Evolutionary conservation across 2,329 filamentous ascomycete genomes (phyloP).

Genomic region (Alternaria incomplexa): DNA sequence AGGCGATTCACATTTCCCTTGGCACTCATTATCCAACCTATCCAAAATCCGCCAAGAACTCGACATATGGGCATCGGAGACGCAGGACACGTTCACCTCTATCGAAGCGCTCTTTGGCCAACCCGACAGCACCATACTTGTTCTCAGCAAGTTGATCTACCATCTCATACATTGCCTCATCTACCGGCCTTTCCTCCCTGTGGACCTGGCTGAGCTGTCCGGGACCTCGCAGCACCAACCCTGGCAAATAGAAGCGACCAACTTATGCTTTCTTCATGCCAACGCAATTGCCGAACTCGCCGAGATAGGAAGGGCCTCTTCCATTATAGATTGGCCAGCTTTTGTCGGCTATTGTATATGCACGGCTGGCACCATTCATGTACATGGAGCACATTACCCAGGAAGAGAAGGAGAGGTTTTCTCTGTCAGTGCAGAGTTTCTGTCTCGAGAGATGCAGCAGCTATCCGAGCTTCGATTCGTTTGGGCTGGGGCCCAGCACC

Average conservation of each 20-base stretch:
- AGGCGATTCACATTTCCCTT: constrained; percentile 88
- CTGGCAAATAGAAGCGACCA: constrained; percentile 91
- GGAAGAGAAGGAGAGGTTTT: constrained; percentile 66
- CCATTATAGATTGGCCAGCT: constrained; percentile 81
- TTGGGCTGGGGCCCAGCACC: constrained; percentile 81
- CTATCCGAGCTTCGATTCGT: constrained; percentile 74
- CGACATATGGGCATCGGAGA: constrained; percentile 83
- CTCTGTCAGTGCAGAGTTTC: constrained; percentile 71
- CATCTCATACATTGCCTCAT: constrained; percentile 86
- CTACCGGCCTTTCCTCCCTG: constrained; percentile 84
- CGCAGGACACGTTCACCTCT: constrained; percentile 78
- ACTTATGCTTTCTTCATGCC: constrained; percentile 83
- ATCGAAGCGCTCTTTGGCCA: constrained; percentile 78
- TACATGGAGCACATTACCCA: constrained; percentile 83
- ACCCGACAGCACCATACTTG: constrained; percentile 76
- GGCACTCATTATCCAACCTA: constrained; percentile 83
- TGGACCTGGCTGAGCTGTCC: constrained; percentile 80
- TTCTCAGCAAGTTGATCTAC: constrained; percentile 85
- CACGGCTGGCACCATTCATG: constrained; percentile 85
- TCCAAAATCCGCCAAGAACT: constrained; percentile 86
- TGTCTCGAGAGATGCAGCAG: constrained; percentile 80
- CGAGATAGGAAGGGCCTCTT: constrained; percentile 75
- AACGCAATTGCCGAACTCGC: constrained; percentile 86
- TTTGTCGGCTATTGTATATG: constrained; percentile 88
- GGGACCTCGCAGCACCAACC: constrained; percentile 84